Evolutionary conservation across 805 yeast genomes (phyloP).

Genomic region (Nakazawaea peltata): DNA sequence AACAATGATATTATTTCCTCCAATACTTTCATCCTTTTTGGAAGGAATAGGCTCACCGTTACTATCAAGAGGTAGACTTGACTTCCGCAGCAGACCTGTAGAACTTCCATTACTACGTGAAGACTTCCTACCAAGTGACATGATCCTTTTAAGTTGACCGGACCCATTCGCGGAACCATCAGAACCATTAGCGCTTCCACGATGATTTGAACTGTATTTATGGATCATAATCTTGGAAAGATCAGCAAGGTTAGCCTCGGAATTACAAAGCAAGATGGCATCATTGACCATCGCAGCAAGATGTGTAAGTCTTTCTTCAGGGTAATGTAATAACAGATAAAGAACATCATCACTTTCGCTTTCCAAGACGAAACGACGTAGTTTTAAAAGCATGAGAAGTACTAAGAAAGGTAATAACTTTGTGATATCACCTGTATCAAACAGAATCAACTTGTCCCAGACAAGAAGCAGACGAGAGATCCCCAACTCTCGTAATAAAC

Average conservation of each 20-base stretch:
- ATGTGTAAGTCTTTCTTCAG: slow-evolving; percentile 14
- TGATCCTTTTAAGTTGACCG: slow-evolving; percentile 1
- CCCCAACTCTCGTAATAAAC: slow-evolving; percentile 41
- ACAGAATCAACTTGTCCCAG: slow-evolving; percentile 42
- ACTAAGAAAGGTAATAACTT: slow-evolving; percentile 32
- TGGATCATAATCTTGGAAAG: slow-evolving; percentile 7
- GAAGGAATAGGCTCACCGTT: background rate
- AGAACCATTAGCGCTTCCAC: too few relatives aligned
- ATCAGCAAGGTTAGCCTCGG: background rate
- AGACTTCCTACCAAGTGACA: slow-evolving; percentile 1
- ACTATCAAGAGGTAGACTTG: too few relatives aligned
- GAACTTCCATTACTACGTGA: background rate
- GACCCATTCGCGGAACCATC: background rate
- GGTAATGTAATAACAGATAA: slow-evolving; percentile 41
- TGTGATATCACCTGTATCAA: slow-evolving; percentile 19
- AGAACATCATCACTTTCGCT: slow-evolving; percentile 47
- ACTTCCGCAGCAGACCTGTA: too few relatives aligned
- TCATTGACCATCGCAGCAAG: slow-evolving; percentile 4
- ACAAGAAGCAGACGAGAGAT: slow-evolving; percentile 23
- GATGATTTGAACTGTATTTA: slow-evolving; percentile 3
- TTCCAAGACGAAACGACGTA: slow-evolving; percentile 34
- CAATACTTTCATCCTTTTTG: slow-evolving; percentile 4
- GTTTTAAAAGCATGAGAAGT: slow-evolving; percentile 32
- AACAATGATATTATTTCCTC: slow-evolving; percentile 4
- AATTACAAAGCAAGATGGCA: slow-evolving; percentile 7